A percentile compares a stretch with the other conserved stretches of the same genome.
These are phyloP conservation scores for Pyronema domesticum DNA, from an alignment of 495 filamentous ascomycete species.

Conservation along the genomic window DNA sequence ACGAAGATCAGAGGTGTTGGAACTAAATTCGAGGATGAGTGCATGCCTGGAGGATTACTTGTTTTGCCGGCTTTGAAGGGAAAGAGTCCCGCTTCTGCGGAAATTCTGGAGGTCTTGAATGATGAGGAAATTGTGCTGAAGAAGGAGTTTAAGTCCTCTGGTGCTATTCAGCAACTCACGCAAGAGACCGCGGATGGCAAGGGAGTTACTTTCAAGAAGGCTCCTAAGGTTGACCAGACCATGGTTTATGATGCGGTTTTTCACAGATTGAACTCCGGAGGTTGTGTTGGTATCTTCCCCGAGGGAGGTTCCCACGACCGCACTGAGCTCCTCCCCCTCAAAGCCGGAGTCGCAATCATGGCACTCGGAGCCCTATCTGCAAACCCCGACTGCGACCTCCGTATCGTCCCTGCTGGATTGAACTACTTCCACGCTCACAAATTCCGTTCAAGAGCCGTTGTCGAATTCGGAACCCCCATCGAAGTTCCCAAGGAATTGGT, in stretches of 20 bases:
- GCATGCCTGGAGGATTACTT: constrained; percentile 62
- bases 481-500: constrained; percentile 68
- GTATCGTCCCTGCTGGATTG: constrained; percentile 99
- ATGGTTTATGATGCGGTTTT: constrained; percentile 90
- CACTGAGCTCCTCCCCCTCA: constrained; percentile 79
- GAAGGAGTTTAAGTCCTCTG: constrained; percentile 58
- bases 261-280: constrained; percentile 55
- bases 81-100: constrained; percentile 49
- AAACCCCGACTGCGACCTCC: constrained; percentile 74
- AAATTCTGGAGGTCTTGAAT: constrained; percentile 61
- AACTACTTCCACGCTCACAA: constrained; percentile 99
- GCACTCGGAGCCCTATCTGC: constrained; percentile 82
- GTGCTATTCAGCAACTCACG: constrained; percentile 59
- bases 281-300: constrained; percentile 92
- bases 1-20: constrained; percentile 67
- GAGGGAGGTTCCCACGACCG: constrained; percentile 96
- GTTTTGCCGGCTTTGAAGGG: constrained; percentile 73
- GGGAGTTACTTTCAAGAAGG: constrained; percentile 68
- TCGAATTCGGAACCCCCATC: constrained; percentile 84
- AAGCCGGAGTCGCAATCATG: constrained; percentile 97
- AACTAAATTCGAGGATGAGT: constrained; percentile 67
- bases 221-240: constrained; percentile 87
- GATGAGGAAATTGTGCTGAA: constrained; percentile 72
- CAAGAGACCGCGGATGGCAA: constrained; percentile 55
- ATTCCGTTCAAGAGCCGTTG: constrained; percentile 87